Base-by-base conservation (phyloP, 164 flowering plant genomes). In the Litsea cubeba region DNA sequence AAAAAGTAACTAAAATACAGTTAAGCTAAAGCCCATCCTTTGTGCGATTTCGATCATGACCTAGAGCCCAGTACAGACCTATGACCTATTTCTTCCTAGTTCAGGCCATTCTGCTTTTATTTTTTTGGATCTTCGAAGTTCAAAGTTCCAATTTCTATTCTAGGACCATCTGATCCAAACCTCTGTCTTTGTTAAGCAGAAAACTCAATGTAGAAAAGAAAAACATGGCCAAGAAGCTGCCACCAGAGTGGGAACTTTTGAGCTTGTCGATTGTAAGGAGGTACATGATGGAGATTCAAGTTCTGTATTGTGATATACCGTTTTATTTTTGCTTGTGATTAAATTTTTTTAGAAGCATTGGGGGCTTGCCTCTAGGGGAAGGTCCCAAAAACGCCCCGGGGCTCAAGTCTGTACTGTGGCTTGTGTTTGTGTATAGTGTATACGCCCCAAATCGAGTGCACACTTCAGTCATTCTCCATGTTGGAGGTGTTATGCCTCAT, bases 251-350 rank as follows among this genome's bases (percentile, higher is more conserved):
- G 86, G 85, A 73, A 83, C 75, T 80, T 87, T 84, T 83, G 85
- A 81, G 88, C 84, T 86, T 75, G 72, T 86, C 70, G 50, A 84
- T 81, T 78, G 60, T 84, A 80, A 86, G 90, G 86, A 84, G 85
- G 88, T 86, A 83, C 71, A 71, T 7, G 69, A 79, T 76, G 81
- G 74, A 78, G 77, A 64, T 71, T 71, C 73, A 22, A 24, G 68
- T 23, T 75, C 50, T 65, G 22, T 18, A 12, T 69, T 30, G n/a
- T 66, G 46, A 25, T 72, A 18, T 50, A 22, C 75, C 74, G 74
- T 62, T 70, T 74, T 67, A 11, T 79, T 65, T 65, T 62, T 66
- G 50, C 75, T 7, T 22, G n/a, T 54, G 60, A 54, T 54, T 17
- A 15, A 15, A 54, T 12, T 54, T 35, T 35, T 35, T 17, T 54